Conservation (phyloP, 2,329 filamentous ascomycete species). For the Metarhizium anisopliae region DNA sequence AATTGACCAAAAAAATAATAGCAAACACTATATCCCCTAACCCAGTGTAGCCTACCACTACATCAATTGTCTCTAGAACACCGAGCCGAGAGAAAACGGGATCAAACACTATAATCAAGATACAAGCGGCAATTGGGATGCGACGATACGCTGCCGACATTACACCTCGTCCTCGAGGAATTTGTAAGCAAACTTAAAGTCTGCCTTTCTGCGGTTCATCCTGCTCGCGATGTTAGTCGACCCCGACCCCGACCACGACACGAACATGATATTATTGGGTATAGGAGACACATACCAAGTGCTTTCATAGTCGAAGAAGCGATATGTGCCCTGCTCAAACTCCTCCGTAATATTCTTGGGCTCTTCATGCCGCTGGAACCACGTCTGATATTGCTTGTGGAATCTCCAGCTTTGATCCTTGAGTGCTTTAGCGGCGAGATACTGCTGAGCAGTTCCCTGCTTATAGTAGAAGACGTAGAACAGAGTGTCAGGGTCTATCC, state of each 20-base stretch:
- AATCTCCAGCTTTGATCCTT: constrained; percentile 99
- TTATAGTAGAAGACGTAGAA: constrained; percentile 99
- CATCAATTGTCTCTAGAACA: constrained; percentile 2
- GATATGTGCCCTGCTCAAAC: constrained; percentile 96
- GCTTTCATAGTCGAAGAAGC: constrained; percentile 98
- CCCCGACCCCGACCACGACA: not conserved
- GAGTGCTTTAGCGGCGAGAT: constrained; percentile 87
- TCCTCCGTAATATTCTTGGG: constrained; percentile 98
- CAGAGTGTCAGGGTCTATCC: constrained; percentile 89
- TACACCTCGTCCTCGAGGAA: constrained; percentile 90
- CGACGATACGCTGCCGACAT: not conserved
- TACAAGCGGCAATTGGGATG: not conserved
- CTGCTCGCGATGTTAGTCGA: constrained; percentile 35
- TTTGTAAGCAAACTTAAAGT: constrained; percentile 98
- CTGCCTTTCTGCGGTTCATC: constrained; percentile 97
- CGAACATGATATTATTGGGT: not conserved
- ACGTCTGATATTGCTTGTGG: constrained; percentile 99
- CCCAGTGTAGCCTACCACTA: constrained; percentile 1
- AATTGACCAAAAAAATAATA: not conserved
- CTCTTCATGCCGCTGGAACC: constrained; percentile 98
- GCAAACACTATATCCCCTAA: not conserved
- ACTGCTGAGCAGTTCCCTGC: constrained; percentile 92
- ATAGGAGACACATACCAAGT: constrained; percentile 66
- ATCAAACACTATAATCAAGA: constrained; percentile 3
- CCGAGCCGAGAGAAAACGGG: not conserved